Evolutionary conservation across 2,329 filamentous ascomycete genomes (phyloP).

Genomic region (Xylariaceae sp.): DNA sequence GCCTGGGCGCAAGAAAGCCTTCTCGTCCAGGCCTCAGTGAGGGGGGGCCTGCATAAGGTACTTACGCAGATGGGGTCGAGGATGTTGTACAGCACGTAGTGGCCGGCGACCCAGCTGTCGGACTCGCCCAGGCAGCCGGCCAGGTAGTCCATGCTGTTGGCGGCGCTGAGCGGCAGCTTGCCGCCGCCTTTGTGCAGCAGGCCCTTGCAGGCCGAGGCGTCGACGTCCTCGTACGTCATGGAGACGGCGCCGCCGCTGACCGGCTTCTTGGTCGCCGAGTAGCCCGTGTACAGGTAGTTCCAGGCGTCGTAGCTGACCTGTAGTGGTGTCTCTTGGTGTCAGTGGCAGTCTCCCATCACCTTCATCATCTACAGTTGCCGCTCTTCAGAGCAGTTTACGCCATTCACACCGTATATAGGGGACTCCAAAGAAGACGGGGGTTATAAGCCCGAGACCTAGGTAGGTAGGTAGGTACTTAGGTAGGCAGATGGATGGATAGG

Average conservation of each 20-base stretch:
- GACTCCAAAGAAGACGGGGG: too few relatives aligned
- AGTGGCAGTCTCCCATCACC: too few relatives aligned
- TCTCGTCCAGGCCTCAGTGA: constrained; percentile 39
- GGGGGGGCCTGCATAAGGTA: too few relatives aligned
- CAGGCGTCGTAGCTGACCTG: constrained; percentile 56
- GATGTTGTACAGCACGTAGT: constrained; percentile 45
- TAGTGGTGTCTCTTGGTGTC: too few relatives aligned
- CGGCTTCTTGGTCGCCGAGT: constrained; percentile 38
- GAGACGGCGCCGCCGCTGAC: constrained; percentile 37
- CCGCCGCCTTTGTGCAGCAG: constrained; percentile 41
- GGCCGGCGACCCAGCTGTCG: constrained; percentile 36
- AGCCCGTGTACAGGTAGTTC: constrained; percentile 47
- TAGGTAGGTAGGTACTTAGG: too few relatives aligned
- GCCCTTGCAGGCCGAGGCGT: constrained; percentile 37
- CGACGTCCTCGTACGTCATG: constrained; percentile 37
- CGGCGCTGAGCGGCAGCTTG: constrained; percentile 46
- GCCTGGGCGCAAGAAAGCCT: too few relatives aligned
- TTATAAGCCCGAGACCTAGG: too few relatives aligned
- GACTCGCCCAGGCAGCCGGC: constrained; percentile 18
- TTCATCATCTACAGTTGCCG: too few relatives aligned
- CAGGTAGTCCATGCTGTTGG: constrained; percentile 52
- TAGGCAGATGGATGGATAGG: too few relatives aligned
- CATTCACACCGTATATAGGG: too few relatives aligned
- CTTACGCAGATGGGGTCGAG: constrained; percentile 31
- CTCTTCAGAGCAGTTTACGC: too few relatives aligned